A percentile compares a stretch with the other conserved stretches of the same genome.
Conservation (phyloP, 306 rosid genomes). For the Senna tora region DNA sequence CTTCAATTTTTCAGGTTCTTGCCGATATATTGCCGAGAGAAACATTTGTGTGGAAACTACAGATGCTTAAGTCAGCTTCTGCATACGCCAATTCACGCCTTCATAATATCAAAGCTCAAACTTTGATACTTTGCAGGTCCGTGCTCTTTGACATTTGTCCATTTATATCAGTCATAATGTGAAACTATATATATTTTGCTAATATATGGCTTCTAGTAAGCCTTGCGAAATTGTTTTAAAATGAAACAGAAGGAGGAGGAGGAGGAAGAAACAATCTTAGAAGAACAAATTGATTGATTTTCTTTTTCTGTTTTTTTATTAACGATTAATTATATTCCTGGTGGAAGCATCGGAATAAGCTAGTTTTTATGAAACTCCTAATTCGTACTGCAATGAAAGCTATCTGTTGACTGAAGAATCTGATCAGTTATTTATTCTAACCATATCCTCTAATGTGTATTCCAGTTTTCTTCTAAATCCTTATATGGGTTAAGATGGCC, state of each 20-base stretch:
- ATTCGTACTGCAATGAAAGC: not conserved
- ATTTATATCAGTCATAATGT: constrained; percentile 12
- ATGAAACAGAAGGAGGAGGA: not conserved
- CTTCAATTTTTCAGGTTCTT: constrained; percentile 62
- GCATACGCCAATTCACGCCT: constrained; percentile 70
- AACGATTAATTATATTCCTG: not conserved
- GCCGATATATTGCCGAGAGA: constrained; percentile 74
- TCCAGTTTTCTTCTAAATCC: not conserved
- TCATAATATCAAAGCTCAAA: constrained; percentile 79
- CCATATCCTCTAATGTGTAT: not conserved
- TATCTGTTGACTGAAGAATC: constrained; percentile 9
- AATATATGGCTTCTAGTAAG: not conserved
- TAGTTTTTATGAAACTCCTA: not conserved
- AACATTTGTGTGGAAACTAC: constrained; percentile 79
- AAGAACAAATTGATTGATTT: constrained; percentile 9
- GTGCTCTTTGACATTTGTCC: constrained; percentile 10
- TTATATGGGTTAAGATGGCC: constrained; percentile 23
- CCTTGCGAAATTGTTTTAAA: not conserved
- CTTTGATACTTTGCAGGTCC: constrained; percentile 83
- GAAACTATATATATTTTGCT: not conserved
- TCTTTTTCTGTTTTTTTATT: not conserved
- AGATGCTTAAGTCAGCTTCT: constrained; percentile 82
- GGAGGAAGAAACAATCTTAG: not conserved
- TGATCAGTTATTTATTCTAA: not conserved
- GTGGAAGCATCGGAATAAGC: not conserved